Percentiles rank a stretch among this genome's conserved stretches.
phyloP scores from a whole-genome alignment of 495 filamentous ascomycete species.

The Cercophora scortea region DNA sequence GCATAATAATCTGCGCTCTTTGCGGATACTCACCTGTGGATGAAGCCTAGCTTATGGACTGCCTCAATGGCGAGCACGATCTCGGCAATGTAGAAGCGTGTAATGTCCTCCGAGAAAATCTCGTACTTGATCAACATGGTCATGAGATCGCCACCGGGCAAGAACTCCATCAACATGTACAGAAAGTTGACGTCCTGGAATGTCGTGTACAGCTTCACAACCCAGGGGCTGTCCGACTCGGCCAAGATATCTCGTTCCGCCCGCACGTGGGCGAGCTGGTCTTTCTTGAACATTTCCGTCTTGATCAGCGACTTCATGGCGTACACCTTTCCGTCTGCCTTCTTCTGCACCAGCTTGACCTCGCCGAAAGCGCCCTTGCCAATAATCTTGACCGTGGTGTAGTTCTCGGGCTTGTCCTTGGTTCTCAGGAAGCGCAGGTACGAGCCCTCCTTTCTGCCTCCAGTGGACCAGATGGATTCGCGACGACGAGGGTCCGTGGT shows the following conservation, averaged over 20 bases:
- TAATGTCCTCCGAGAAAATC: conserved; percentile 98
- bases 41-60: conserved; percentile 95
- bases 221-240: conserved; percentile 97
- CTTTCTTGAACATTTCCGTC: conserved; percentile 99
- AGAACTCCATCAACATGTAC: conserved; percentile 99
- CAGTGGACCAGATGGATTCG: conserved; percentile 66
- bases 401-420: conserved; percentile 85
- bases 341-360: conserved; percentile 92
- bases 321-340: conserved; percentile 94
- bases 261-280: conserved; percentile 97
- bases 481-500: conserved; percentile 63
- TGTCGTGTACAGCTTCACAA: conserved; percentile 94
- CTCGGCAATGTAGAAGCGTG: conserved; percentile 98
- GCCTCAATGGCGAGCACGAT: conserved; percentile 96
- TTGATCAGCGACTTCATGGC: conserved; percentile 98
- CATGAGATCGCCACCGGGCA: conserved; percentile 97
- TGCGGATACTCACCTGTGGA: conserved; percentile 66
- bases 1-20: neutral
- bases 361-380: conserved; percentile 99
- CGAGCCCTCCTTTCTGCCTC: conserved; percentile 75
- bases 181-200: conserved; percentile 95
- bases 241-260: conserved; percentile 96
- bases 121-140: conserved; percentile 99
- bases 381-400: conserved; percentile 92
- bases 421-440: conserved; percentile 93